These are phyloP conservation scores for Candida sp. DNA, from an alignment of 1,139 yeast species.

Conservation along the genomic window DNA sequence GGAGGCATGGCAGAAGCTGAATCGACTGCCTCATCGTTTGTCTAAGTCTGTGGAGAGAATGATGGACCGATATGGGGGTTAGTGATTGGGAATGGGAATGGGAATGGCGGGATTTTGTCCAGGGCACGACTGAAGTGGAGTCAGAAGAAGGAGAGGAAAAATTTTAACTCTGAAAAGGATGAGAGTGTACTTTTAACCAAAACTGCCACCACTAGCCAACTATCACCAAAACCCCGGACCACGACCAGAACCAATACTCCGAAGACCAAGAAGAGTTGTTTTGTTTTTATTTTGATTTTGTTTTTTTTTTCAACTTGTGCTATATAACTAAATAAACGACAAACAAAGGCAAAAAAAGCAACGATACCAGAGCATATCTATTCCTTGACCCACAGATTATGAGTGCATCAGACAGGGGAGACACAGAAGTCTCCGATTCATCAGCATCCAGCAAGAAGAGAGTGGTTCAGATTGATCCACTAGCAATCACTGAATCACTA, in stretches of 20 bases:
- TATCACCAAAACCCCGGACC: neutral
- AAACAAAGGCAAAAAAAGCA: neutral
- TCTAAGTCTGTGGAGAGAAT: too few species aligned
- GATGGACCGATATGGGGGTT: too few species aligned
- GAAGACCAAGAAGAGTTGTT: too few species aligned
- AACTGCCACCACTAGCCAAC: neutral
- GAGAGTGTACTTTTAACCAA: neutral
- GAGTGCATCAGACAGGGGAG: conserved; percentile 3
- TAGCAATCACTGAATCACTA: conserved; percentile 72
- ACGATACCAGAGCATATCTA: neutral
- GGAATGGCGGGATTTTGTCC: too few species aligned
- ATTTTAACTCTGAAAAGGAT: conserved; percentile 3
- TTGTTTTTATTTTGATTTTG: neutral
- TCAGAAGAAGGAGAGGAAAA: neutral
- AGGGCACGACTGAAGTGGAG: neutral
- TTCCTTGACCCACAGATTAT: neutral
- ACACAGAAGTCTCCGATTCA: conserved; percentile 3
- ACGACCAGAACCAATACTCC: neutral
- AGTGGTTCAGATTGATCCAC: conserved; percentile 56
- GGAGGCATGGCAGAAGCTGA: conserved; percentile 6
- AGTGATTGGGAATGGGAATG: neutral
- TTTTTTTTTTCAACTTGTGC: neutral
- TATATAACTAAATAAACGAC: conserved; percentile 3
- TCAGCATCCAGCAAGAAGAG: conserved; percentile 15
- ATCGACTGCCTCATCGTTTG: neutral